Conservation (phyloP, 495 filamentous ascomycete genomes). For the Daldinia grandis region DNA sequence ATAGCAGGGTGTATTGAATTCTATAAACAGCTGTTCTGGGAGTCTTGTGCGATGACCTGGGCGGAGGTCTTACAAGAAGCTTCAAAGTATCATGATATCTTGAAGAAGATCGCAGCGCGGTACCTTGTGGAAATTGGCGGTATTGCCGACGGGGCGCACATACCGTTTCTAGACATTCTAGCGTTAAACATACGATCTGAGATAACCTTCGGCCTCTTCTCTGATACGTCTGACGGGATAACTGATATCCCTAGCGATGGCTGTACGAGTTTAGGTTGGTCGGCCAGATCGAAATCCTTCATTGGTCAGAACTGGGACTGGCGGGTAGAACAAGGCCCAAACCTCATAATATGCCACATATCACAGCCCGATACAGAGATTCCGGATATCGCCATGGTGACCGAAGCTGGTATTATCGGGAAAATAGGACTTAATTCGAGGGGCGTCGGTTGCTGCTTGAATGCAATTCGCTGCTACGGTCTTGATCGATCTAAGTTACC, state of each 20-base stretch:
- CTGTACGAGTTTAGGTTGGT: constrained; percentile 68
- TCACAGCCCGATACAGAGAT: constrained; percentile 38
- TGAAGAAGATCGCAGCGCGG: constrained; percentile 48
- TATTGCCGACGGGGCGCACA: constrained; percentile 66
- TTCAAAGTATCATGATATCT: constrained; percentile 32
- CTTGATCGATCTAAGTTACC: constrained; percentile 64
- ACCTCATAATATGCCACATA: constrained; percentile 60
- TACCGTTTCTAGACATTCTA: constrained; percentile 65
- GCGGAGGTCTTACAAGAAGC: constrained; percentile 40
- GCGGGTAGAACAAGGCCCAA: constrained; percentile 63
- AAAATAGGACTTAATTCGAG: constrained; percentile 74
- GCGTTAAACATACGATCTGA: constrained; percentile 74
- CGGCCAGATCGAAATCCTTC: constrained; percentile 42
- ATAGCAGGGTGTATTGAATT: constrained; percentile 42
- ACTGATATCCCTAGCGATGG: constrained; percentile 56
- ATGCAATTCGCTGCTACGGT: constrained; percentile 69
- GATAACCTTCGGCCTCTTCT: constrained; percentile 69
- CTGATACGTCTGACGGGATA: constrained; percentile 21
- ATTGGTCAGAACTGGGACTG: constrained; percentile 78
- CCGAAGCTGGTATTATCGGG: constrained; percentile 74
- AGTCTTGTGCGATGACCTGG: constrained; percentile 41
- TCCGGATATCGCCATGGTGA: constrained; percentile 51
- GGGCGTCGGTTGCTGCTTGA: constrained; percentile 72
- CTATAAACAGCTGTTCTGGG: constrained; percentile 38
- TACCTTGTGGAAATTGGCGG: constrained; percentile 63